A percentile compares a stretch with the other conserved stretches of the same genome.
These are phyloP conservation scores for Tardiomyces blankii DNA, from an alignment of 1,139 yeast species.

Conservation along the genomic window DNA sequence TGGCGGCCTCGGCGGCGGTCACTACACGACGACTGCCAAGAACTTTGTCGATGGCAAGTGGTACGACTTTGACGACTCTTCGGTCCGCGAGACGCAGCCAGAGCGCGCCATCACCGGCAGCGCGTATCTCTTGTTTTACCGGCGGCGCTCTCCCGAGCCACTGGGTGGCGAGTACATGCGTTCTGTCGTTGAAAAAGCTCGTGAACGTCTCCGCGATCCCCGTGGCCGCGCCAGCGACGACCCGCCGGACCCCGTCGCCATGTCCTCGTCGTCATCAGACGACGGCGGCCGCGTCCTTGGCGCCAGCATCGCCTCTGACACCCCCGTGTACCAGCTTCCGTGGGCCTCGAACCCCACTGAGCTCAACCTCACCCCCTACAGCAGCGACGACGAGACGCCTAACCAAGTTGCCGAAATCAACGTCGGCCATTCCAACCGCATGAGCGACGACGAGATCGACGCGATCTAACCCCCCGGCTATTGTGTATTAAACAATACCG, in stretches of 20 bases:
- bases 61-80: slow-evolving; percentile 87
- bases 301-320: background rate
- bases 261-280: background rate
- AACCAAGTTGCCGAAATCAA: background rate
- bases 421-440: background rate
- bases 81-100: slow-evolving; percentile 52
- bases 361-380: background rate
- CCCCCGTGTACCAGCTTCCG: background rate
- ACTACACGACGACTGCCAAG: slow-evolving; percentile 82
- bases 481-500: no score
- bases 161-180: slow-evolving; percentile 22
- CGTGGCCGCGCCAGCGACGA: background rate
- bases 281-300: background rate
- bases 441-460: background rate
- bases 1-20: slow-evolving; percentile 98
- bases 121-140: slow-evolving; percentile 80
- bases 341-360: background rate
- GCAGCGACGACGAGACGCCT: background rate
- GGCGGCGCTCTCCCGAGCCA: slow-evolving; percentile 37
- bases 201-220: slow-evolving; percentile 6
- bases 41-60: slow-evolving; percentile 69
- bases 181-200: slow-evolving; percentile 19
- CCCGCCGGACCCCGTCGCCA: no score
- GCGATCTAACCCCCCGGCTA: background rate
- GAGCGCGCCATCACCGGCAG: slow-evolving; percentile 56